Base-by-base conservation (phyloP, 495 filamentous ascomycete genomes). In the Lasiosphaeriaceae sp. region DNA sequence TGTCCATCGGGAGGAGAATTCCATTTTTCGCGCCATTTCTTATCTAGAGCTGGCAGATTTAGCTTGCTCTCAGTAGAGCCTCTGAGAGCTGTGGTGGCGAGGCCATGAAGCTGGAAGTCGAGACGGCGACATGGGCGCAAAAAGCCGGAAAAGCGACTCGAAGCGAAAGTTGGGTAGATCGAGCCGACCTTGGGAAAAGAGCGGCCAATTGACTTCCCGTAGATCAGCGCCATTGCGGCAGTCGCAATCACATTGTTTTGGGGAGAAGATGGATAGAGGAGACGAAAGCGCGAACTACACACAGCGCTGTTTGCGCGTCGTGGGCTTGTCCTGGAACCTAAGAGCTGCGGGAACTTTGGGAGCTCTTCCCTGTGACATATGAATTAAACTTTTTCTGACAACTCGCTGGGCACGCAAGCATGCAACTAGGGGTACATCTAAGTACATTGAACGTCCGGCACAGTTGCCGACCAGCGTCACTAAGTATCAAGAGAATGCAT, bases 1-100 rank as follows among this genome's bases (percentile, higher is more conserved):
- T 35, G 61, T 41, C 43, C 44, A 8, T 44, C 37, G 22, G 58
- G 55, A 47, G 22, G 2, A 7, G 43, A 46, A 20, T 71, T 66
- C 59, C 65, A 58, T 62, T 64, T 78, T 43, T 69, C 60, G 35
- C 83, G 87, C 90, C 90, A 94, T 86, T 91, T 92, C 54, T 70
- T 69, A 60, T 92, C 89, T 24, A 94, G 72, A 9, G 77, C 77
- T 1, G 75, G 73, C 19, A 93, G 77, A 60, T 90, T 79, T 24
- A 91, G 80, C 56, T 67, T 77, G 29, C 63, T 62, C 14, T 66
- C 67, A 17, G 70, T 69, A 56, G 73, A 71, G 44, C 55, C 19
- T 58, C 66, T 68, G 21, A 55, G 61, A 12, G 60, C 34, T 2
- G 59, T 56, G 41, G 43, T 55, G 44, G 37, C 50, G 51, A 61